Percentiles rank a stretch among this genome's conserved stretches.
phyloP scores from a whole-genome alignment of 768 basidiomycete species.

The Gymnopilus junonius region DNA sequence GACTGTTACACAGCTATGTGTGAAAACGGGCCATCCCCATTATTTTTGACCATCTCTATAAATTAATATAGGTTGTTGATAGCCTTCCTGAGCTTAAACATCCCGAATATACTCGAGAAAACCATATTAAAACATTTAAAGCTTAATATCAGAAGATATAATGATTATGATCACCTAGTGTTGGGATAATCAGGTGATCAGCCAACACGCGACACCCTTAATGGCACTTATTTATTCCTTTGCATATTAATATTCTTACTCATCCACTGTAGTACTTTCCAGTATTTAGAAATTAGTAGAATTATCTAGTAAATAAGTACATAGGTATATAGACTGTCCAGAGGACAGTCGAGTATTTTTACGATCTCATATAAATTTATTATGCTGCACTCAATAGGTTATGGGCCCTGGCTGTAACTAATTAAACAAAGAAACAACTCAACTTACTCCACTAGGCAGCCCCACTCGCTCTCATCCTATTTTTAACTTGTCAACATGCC shows the following conservation, averaged over 20 bases:
- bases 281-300: neutral
- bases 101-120: too few species aligned
- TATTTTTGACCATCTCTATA: too few species aligned
- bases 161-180: too few species aligned
- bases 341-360: neutral
- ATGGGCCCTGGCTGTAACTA: conserved; percentile 31
- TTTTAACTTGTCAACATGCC: conserved; percentile 11
- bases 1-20: too few species aligned
- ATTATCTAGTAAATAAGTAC: neutral
- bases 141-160: too few species aligned
- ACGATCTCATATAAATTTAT: neutral
- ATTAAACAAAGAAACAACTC: conserved; percentile 1
- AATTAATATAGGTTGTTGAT: too few species aligned
- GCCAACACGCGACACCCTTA: too few species aligned
- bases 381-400: conserved; percentile 27
- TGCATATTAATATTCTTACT: neutral
- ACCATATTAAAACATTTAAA: too few species aligned
- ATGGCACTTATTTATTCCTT: neutral
- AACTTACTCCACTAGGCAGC: conserved; percentile 5
- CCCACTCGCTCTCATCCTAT: conserved; percentile 10
- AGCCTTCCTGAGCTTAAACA: too few species aligned
- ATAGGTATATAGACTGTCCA: neutral
- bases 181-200: too few species aligned
- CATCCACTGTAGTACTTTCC: neutral
- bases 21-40: too few species aligned